Percentiles rank a stretch among this genome's conserved stretches.
Evolutionary conservation across 2,329 filamentous ascomycete species (phyloP).

Genomic region (Pestalotiopsis sp.): DNA sequence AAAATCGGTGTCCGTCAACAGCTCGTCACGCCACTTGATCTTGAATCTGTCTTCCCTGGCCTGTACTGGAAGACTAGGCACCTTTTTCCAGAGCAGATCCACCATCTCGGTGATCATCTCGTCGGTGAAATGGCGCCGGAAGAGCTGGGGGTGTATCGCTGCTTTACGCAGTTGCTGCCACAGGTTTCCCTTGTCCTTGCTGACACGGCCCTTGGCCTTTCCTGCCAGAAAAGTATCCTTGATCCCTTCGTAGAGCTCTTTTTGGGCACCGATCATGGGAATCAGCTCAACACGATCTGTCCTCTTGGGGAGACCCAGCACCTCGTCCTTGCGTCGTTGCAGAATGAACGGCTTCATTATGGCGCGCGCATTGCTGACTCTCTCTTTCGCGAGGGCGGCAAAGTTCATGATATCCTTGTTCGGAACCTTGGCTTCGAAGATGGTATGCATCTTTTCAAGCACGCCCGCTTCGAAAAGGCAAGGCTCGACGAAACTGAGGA

Average conservation of each 20-base stretch:
- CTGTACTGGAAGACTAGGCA: conserved; percentile 47
- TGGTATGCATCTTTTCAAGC: conserved; percentile 77
- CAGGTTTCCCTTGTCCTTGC: conserved; percentile 63
- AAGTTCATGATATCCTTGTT: conserved; percentile 79
- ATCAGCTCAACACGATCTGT: conserved; percentile 78
- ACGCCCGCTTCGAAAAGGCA: conserved; percentile 72
- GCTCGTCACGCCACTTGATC: conserved; percentile 56
- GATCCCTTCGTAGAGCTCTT: conserved; percentile 69
- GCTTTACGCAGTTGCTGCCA: conserved; percentile 93
- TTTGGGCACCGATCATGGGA: conserved; percentile 74
- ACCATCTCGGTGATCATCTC: conserved; percentile 76
- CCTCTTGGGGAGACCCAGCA: conserved; percentile 85
- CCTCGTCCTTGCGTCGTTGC: conserved; percentile 90
- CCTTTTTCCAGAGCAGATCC: conserved; percentile 72
- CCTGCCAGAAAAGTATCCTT: conserved; percentile 63
- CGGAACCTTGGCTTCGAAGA: conserved; percentile 91
- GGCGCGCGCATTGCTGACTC: conserved; percentile 82
- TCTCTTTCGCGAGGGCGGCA: conserved; percentile 81
- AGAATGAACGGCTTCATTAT: conserved; percentile 96
- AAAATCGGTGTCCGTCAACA: conserved; percentile 64
- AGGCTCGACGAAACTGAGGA: conserved; percentile 94
- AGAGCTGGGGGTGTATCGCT: conserved; percentile 87
- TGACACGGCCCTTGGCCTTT: conserved; percentile 51
- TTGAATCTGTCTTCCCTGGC: conserved; percentile 49
- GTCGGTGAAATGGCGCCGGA: conserved; percentile 79